Base-by-base conservation (phyloP, 2,329 filamentous ascomycete species). In the Meredithiella fracta region DNA sequence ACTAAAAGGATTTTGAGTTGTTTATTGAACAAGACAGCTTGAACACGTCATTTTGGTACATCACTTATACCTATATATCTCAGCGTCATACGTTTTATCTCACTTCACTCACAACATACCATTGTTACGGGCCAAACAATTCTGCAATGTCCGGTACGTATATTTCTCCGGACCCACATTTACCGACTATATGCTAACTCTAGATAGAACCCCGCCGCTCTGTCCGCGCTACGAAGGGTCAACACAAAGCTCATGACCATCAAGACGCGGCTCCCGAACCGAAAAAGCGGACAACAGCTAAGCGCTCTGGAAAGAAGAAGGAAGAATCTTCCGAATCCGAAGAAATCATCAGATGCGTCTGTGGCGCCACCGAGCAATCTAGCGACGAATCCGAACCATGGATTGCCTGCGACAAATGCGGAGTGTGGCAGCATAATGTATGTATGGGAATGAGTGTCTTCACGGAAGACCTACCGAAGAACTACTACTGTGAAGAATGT, bases 341-440 rank as follows among this genome's bases (percentile, higher is more conserved):
- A 59, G 86, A 89, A 64, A 78, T 92, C 62, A 94, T 97, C 61
- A 85, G 91, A 62, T 98, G 91, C 68, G 85, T 96, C 52, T 98
- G 91, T 65, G 91, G 92, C 62, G 84, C 87, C 58, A 86, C 86
- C 47, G 85, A 86, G 62, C 85, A 89, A 62, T 85, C 90, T 59
- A 86, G 91, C 62, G 86, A 94, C 62, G 83, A 86, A 14, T 86
- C 85, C 61, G 84, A 92, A 63, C 83, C 89, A 54, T 97, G 94
- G 89, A 95, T 98, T 64, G 88, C 86, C 59, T 98, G 92, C 72
- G 92, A 98, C 68, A 80, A 79, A 50, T 98, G 92, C 69, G 81
- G 80, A 51, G 91, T 85, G 44, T 98, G 92, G 92, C 92, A 98
- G 69, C 92, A 98, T 69, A 96, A 96, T 65, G 83, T 94, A 60